Base-by-base conservation (phyloP, 2,329 filamentous ascomycete species). In the Penicillium sp. region DNA sequence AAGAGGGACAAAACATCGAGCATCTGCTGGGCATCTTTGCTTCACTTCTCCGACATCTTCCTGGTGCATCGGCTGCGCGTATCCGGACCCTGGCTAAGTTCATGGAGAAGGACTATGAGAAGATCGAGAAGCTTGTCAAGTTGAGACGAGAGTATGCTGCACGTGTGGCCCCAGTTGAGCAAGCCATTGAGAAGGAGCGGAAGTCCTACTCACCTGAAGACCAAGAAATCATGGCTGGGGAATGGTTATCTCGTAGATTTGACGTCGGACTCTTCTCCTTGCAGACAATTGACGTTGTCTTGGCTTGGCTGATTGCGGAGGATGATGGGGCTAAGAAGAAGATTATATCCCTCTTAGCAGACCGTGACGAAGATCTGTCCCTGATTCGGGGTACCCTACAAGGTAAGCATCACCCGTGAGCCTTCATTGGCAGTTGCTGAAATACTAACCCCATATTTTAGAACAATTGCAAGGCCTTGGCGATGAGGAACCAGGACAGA, bases 21-120 rank as follows among this genome's bases (percentile, higher is more conserved):
- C 93, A 97, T 71, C 78, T 98, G 0, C 80, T 98, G 7, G 88
- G 90, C 9, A 89, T 98, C 10, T 92, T 98, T 61, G 85, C 90
- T 1, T 90, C 90, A 0, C 83, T 99, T 71, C 81, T 99, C 1
- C 87, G 92, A 24, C 82, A 88, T 4, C 76, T 99, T 1, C 92
- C 93, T 0, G 90, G 87, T 16, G 86, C 91, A 31, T 92, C 90
- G 1, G 81, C 90, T 0, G 82, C 87, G 31, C 85, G 95, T 6
- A 96, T 98, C 65, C 86, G 95, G 4, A 84, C 89, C 1, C 82
- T 98, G 4, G 93, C 93, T 48, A 99, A 99, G 70, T 98, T 98
- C 68, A 89, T 96, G 19, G 95, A 99, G 74, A 96, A 91, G 71
- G 87, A 96, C 63, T 96, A 96, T 71, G 91, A 84, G 64, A 98